Base-by-base conservation (phyloP, 805 yeast genomes). In the Saccharomycopsis vini region DNA sequence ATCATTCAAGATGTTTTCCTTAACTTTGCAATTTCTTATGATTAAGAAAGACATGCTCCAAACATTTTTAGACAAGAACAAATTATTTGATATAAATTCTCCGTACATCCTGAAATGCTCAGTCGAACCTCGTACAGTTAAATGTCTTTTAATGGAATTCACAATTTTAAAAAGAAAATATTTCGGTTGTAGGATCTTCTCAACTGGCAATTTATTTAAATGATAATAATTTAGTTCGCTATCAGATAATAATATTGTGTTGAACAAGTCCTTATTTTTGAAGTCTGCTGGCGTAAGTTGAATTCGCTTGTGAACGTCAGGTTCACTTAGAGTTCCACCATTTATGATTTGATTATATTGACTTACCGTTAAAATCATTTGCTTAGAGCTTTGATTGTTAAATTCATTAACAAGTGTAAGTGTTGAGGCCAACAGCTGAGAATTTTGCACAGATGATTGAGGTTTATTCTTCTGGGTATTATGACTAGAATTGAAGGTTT, bases 1-100 rank as follows among this genome's bases (percentile, higher is more conserved):
- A 7, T 48, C 51, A 31, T 29, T 35, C 16, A 48, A 22, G n/a
- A 48, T 46, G 26, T 48, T 45, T 28, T 45, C 42, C 28, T 48
- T 48, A 23, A 48, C 40, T 30, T 39, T 39, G 20, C 35, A 39
- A 20, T 48, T 35, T 28, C 37, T 40, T 7, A 48, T 46, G 13
- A 28, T 16, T 5, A 45, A 6, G 9, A 23, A 16, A 16, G 29
- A 13, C 2, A 42, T 13, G 19, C 26, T 33, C 51, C 51, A 48
- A 23, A 40, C 30, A 19, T 39, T 42, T 16, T 35, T 34, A 9
- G 49, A 40, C 24, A 48, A 26, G 29, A 45, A 48, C 10, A 45
- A 7, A 9, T 36, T 42, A 3, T 10, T 16, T 6, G 46, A 23
- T 4, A 48, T 12, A 29, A 45, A 48, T 22, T 48, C 49, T 4